Evolutionary conservation across 768 basidiomycete genomes (phyloP).

Genomic region (Auriscalpium microsporum): DNA sequence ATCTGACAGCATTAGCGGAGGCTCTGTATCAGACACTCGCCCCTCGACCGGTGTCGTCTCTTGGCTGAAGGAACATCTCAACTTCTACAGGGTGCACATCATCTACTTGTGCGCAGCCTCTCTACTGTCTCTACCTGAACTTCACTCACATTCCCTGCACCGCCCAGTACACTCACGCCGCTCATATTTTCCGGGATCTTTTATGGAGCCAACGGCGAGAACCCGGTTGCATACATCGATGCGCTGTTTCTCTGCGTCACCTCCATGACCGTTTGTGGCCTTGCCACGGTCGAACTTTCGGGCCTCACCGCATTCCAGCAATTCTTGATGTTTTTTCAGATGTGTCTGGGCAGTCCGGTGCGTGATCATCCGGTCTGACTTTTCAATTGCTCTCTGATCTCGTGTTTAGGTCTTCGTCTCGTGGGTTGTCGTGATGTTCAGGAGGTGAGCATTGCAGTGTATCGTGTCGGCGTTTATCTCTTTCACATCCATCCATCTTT

Average conservation of each 20-base stretch:
- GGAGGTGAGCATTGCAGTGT: conserved; percentile 40
- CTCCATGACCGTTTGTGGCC: conserved; percentile 73
- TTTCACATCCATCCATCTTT: neutral
- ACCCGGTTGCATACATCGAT: conserved; percentile 68
- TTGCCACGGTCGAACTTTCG: conserved; percentile 62
- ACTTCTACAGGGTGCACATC: conserved; percentile 43
- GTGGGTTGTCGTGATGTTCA: conserved; percentile 74
- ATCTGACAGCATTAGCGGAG: too few relatives aligned
- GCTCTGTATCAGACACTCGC: too few relatives aligned
- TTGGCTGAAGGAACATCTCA: conserved; percentile 21
- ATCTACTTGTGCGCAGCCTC: conserved; percentile 30
- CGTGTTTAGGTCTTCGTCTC: conserved; percentile 61
- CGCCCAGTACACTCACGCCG: conserved; percentile 61
- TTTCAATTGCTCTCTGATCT: neutral
- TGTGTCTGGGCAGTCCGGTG: conserved; percentile 71
- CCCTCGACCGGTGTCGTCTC: too few relatives aligned
- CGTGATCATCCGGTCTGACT: conserved; percentile 23
- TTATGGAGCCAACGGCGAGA: conserved; percentile 72
- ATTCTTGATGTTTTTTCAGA: conserved; percentile 61
- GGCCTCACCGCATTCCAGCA: conserved; percentile 64
- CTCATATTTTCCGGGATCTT: conserved; percentile 73
- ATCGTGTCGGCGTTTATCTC: neutral
- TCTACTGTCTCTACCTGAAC: neutral
- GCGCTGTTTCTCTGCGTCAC: conserved; percentile 70
- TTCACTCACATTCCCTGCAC: conserved; percentile 1